Base-by-base conservation (phyloP, 352 stramenopile species). In the Pythium sukuiense region DNA sequence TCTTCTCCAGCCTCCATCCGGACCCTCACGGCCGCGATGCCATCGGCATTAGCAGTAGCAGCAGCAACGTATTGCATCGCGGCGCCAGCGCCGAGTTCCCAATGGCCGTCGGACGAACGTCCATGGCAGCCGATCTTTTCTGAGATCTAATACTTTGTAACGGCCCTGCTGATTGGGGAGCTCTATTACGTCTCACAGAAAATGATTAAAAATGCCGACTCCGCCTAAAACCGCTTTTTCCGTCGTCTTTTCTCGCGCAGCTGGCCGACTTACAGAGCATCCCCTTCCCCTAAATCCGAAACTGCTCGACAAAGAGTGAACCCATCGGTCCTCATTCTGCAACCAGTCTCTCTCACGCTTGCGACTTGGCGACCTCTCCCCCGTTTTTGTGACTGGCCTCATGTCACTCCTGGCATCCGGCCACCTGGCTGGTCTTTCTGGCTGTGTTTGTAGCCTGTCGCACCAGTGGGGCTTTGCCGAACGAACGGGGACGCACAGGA, bases 1-100 rank as follows among this genome's bases (percentile, higher is more conserved):
- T 81, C 69, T 90, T 90, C 66, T 72, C 65, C 48, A 39, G 43
- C 32, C 27, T 37, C 29, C 59, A 54, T 7, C 11, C 33, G 16
- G 52, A 60, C 24, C 49, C 37, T 26, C 55, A 39, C 20, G 37
- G 16, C 3, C 55, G 37, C 27, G 35, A 52, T 5, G n/a, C 39
- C 46, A 29, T 5, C 46, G 16, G 46, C 16, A 27, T 5, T 13
- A 46, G 12, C 9, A 26, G 20, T 56, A 26, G 50, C 26, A 37
- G 50, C 26, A 37, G 50, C 26, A 56, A 5, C 54, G 37, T 6
- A 13, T 27, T 24, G n/a, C 6, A 43, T 26, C 39, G 39, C 18
- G 52, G 27, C 6, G 7, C 4, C 39, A 48, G 32, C 54, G 54
- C 54, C 30, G 33, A 48, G 14, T 48, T 59, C 30, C 54, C 50